Conservation (phyloP, 2,329 filamentous ascomycete genomes). For the Exophiala mesophila region DNA sequence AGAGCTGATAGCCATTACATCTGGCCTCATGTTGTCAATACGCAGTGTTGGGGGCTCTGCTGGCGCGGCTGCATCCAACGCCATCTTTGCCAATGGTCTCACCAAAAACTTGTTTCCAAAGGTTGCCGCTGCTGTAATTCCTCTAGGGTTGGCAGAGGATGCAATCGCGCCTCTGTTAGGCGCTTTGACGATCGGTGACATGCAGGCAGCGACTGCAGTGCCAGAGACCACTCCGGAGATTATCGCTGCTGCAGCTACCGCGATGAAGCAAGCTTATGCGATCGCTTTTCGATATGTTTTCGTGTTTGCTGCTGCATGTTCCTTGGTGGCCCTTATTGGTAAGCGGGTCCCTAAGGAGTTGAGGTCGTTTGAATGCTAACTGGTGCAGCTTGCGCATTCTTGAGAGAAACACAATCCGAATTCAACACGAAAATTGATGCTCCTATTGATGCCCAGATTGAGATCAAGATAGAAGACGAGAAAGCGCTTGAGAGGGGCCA, state of each 20-base stretch:
- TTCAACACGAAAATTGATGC: neutral
- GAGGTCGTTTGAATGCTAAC: neutral
- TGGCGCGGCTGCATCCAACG: neutral
- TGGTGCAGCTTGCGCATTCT: neutral
- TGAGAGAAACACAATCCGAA: neutral
- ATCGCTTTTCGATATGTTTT: neutral
- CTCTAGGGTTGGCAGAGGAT: neutral
- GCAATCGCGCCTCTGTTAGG: neutral
- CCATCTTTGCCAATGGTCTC: neutral
- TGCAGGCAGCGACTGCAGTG: neutral
- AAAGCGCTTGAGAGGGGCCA: too few relatives aligned
- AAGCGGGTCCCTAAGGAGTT: neutral
- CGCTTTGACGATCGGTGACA: neutral
- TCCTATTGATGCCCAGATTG: neutral
- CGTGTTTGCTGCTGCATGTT: neutral
- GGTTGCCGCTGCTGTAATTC: neutral
- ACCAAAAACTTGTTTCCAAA: constrained; percentile 1
- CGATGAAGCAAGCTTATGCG: neutral
- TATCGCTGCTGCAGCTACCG: neutral
- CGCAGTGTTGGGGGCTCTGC: neutral
- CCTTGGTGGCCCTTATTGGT: neutral
- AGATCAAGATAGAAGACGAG: too few relatives aligned
- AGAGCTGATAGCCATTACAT: neutral
- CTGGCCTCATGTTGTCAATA: neutral
- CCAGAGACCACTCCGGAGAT: neutral